phyloP scores from a whole-genome alignment of 768 basidiomycete genomes.

The Boletus speciosus region DNA sequence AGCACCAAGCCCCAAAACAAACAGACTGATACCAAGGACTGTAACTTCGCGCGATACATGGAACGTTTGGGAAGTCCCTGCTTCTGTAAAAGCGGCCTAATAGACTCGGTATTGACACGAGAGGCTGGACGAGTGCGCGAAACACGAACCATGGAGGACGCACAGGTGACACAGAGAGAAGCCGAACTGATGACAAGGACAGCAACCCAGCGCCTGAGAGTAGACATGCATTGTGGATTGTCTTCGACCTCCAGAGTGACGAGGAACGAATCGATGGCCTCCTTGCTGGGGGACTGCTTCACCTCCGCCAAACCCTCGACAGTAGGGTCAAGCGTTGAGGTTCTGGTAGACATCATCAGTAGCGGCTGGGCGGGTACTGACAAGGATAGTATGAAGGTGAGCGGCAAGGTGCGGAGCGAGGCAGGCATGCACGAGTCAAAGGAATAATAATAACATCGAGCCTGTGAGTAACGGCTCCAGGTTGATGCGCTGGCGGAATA shows the following conservation, averaged over 20 bases:
- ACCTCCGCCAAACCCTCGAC: slow-evolving; percentile 9
- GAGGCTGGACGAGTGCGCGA: not conserved
- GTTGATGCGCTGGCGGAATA: not conserved
- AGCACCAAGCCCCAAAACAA: slow-evolving; percentile 37
- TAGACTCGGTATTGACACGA: not conserved
- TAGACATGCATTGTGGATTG: slow-evolving; percentile 40
- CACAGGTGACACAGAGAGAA: slow-evolving; percentile 50
- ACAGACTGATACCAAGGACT: slow-evolving; percentile 46
- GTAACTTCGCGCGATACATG: slow-evolving; percentile 52
- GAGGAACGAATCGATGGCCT: slow-evolving; percentile 13
- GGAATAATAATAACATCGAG: slow-evolving; percentile 4
- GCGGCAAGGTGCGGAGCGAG: not conserved
- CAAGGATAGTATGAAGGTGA: not conserved
- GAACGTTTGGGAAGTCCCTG: slow-evolving; percentile 49
- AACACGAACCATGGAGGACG: slow-evolving; percentile 52
- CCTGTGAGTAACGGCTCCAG: not conserved
- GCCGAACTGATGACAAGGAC: slow-evolving; percentile 46
- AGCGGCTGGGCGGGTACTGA: not conserved
- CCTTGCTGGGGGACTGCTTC: not conserved
- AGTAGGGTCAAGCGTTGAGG: slow-evolving; percentile 4
- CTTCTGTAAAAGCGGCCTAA: slow-evolving; percentile 63
- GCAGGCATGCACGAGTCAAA: not conserved
- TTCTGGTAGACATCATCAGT: slow-evolving; percentile 5
- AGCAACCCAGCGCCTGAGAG: slow-evolving; percentile 45
- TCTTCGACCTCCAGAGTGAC: slow-evolving; percentile 42